Base-by-base conservation (phyloP, 805 yeast genomes). In the Kluyveromyces dobzhanskii region DNA sequence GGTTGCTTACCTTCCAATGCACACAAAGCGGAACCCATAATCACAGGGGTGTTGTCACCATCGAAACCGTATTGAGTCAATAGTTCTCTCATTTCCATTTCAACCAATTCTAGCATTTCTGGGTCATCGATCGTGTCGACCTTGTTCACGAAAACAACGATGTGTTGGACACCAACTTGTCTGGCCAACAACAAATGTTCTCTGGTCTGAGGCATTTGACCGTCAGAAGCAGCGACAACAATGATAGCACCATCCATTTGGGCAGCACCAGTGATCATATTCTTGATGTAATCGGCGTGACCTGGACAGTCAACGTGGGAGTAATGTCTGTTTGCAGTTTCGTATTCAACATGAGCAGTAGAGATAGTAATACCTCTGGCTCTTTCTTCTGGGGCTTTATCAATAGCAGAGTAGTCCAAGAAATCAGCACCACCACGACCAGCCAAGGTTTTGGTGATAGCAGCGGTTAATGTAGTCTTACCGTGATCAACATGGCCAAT, bases 401-500 rank as follows among this genome's bases (percentile, higher is more conserved):
- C 97, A 57, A 90, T 92, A 46, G 96, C 65, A 21, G 85, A 74
- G 64, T 92, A 92, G 65, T 92, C 97, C 70, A 87, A 73, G 75
- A 92, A 90, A 56, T 70, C 72, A 49, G 97, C 97, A 62, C 94
- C 95, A 59, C 96, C 97, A 56, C 74, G 73, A 54, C 73, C 78
- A 37, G 97, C 73, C 48, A 90, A 74, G 44, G 85, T 88, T 73
- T 92, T 90, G 70, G 97, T 90, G 73, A 90, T 88, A 57, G 97
- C 97, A 50, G 97, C 98, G 44, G 98, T 92, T 61, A 90, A 75
- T 40, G 97, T 88, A 56, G 97, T 90, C 71, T 90, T 90, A 67
- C 98, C 98, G 69, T 90, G 97, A 72, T 90, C 98, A 51, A 90
- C 98, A 66, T 90, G 97, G 52, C 97, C 97, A 64, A 90, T 90